Evolutionary conservation across 495 filamentous ascomycete species (phyloP).

Genomic region (Cercophora samala): DNA sequence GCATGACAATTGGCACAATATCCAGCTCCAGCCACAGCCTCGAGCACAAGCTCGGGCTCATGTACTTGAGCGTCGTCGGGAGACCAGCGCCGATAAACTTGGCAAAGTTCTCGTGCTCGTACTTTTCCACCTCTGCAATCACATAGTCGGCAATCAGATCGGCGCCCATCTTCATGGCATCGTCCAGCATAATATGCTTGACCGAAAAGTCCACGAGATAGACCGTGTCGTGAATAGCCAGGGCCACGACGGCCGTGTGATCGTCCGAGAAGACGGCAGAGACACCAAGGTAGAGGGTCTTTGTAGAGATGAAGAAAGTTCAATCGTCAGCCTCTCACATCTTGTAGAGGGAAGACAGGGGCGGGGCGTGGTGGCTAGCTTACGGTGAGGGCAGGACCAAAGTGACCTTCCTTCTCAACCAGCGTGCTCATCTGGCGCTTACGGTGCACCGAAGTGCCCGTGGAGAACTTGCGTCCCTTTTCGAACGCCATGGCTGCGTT

Average conservation of each 20-base stretch:
- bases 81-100: conserved; percentile 67
- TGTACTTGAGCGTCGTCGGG: conserved; percentile 47
- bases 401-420: conserved; percentile 45
- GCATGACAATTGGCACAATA: conserved; percentile 64
- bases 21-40: conserved; percentile 80
- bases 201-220: conserved; percentile 77
- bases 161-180: conserved; percentile 33
- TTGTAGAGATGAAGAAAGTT: too few relatives aligned
- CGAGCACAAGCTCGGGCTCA: conserved; percentile 61
- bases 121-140: conserved; percentile 51
- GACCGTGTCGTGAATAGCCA: conserved; percentile 72
- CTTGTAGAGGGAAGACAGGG: not conserved
- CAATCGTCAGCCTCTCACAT: not conserved
- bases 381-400: conserved; percentile 45
- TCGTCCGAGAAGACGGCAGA: conserved; percentile 52
- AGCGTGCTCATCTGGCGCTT: conserved; percentile 44
- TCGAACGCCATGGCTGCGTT: conserved; percentile 40
- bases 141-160: conserved; percentile 54
- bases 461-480: conserved; percentile 39
- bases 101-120: conserved; percentile 58
- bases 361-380: conserved; percentile 7
- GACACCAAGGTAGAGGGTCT: conserved; percentile 65
- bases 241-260: conserved; percentile 53
- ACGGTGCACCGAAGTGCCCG: conserved; percentile 45
- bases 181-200: conserved; percentile 46